phyloP scores from a whole-genome alignment of 2,329 filamentous ascomycete genomes.

The Hymenoscyphus salicellus region DNA sequence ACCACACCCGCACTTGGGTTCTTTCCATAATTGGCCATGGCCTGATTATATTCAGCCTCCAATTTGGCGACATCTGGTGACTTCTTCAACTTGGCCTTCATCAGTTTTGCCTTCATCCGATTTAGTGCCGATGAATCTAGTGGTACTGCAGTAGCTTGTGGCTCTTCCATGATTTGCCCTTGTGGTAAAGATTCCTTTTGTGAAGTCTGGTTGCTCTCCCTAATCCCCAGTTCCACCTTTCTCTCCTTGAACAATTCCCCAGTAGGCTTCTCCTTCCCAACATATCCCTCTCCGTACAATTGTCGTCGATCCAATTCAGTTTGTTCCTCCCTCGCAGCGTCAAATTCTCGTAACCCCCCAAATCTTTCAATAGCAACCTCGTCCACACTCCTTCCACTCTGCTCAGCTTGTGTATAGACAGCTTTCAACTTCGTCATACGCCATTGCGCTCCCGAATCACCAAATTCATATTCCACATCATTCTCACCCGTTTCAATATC shows the following conservation, averaged over 20 bases:
- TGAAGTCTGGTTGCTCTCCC: constrained; percentile 38
- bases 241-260: constrained; percentile 83
- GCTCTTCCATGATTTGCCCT: constrained; percentile 56
- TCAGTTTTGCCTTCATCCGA: constrained; percentile 85
- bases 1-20: constrained; percentile 64
- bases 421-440: constrained; percentile 91
- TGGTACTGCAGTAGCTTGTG: constrained; percentile 46
- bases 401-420: constrained; percentile 76
- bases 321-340: constrained; percentile 89
- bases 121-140: constrained; percentile 81
- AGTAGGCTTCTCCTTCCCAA: constrained; percentile 79
- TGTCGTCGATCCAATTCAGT: constrained; percentile 81
- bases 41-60: constrained; percentile 79
- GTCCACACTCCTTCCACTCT: constrained; percentile 69
- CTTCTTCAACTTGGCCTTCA: constrained; percentile 87
- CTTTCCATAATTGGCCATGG: constrained; percentile 60
- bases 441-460: constrained; percentile 88
- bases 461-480: constrained; percentile 78
- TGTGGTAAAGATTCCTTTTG: constrained; percentile 41
- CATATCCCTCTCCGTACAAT: constrained; percentile 80
- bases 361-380: constrained; percentile 81
- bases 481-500: constrained; percentile 42
- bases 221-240: constrained; percentile 56
- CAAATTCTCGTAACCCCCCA: constrained; percentile 78
- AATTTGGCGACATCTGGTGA: constrained; percentile 72